phyloP scores from a whole-genome alignment of 1,284 basidiomycete genomes.

The Grifola frondosa region DNA sequence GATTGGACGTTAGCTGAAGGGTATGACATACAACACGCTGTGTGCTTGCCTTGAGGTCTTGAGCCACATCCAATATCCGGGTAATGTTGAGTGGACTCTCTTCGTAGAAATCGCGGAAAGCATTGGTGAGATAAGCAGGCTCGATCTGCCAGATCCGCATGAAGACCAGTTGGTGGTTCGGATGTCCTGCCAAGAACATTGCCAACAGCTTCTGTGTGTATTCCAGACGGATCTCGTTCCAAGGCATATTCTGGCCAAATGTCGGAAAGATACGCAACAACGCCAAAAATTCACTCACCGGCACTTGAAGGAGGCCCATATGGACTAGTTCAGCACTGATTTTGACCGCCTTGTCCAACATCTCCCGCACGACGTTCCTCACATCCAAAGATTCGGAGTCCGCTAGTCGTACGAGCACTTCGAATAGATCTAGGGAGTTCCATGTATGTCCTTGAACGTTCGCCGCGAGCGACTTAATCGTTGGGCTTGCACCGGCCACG shows the following conservation, averaged over 20 bases:
- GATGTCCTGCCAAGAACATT: conserved; percentile 91
- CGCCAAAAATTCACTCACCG: conserved; percentile 52
- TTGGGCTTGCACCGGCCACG: conserved; percentile 79
- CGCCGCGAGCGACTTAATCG: conserved; percentile 81
- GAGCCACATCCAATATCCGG: conserved; percentile 91
- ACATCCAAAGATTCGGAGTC: conserved; percentile 74
- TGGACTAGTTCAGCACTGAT: conserved; percentile 94
- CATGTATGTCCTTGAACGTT: conserved; percentile 89
- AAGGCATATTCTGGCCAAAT: conserved; percentile 63
- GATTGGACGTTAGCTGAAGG: neutral
- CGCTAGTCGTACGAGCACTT: conserved; percentile 79
- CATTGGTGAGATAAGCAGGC: conserved; percentile 80
- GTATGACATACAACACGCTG: conserved; percentile 27
- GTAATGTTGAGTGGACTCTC: conserved; percentile 94
- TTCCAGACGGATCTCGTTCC: conserved; percentile 85
- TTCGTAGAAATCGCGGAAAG: conserved; percentile 89
- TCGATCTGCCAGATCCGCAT: conserved; percentile 94
- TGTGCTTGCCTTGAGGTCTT: conserved; percentile 93
- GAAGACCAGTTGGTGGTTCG: conserved; percentile 95
- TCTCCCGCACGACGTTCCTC: conserved; percentile 76
- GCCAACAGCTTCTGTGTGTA: conserved; percentile 85
- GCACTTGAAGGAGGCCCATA: conserved; percentile 89
- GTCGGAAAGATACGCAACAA: neutral
- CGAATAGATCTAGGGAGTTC: conserved; percentile 92
- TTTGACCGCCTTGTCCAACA: conserved; percentile 90